Conservation (phyloP, 805 yeast genomes). For the Peterozyma toletana region DNA sequence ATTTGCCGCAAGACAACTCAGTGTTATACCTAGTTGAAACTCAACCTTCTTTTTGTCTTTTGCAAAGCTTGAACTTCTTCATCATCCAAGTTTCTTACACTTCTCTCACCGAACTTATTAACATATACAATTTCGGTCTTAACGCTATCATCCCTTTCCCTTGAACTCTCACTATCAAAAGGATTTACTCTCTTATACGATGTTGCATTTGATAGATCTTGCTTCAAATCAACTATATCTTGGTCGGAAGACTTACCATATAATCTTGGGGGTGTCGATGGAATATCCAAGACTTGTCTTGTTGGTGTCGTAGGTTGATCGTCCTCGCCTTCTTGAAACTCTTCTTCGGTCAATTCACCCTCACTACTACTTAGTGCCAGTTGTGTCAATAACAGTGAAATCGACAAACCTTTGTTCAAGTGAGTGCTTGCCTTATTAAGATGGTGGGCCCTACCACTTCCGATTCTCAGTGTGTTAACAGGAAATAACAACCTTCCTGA, state of each 20-base stretch:
- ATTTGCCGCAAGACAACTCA: background rate
- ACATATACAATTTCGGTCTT: conserved; percentile 18
- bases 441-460: conserved; percentile 7
- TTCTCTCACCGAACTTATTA: conserved; percentile 26
- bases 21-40: background rate
- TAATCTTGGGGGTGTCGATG: background rate
- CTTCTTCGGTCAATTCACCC: conserved; percentile 1
- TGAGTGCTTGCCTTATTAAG: background rate
- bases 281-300: background rate
- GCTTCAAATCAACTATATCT: background rate
- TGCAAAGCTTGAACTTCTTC: conserved; percentile 15
- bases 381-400: conserved; percentile 3
- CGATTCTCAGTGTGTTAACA: conserved; percentile 6
- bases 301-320: conserved; percentile 4
- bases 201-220: conserved; percentile 5
- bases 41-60: conserved; percentile 17
- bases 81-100: conserved; percentile 13
- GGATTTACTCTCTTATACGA: conserved; percentile 14
- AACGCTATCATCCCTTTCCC: conserved; percentile 5
- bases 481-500: conserved; percentile 6
- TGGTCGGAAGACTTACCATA: background rate
- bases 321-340: background rate
- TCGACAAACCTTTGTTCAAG: conserved; percentile 4
- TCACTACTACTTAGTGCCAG: conserved; percentile 3
- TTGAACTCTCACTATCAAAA: conserved; percentile 10